A percentile compares a stretch with the other conserved stretches of the same genome.
Conservation (phyloP, 768 basidiomycete genomes). For the Solioccasus polychromus region DNA sequence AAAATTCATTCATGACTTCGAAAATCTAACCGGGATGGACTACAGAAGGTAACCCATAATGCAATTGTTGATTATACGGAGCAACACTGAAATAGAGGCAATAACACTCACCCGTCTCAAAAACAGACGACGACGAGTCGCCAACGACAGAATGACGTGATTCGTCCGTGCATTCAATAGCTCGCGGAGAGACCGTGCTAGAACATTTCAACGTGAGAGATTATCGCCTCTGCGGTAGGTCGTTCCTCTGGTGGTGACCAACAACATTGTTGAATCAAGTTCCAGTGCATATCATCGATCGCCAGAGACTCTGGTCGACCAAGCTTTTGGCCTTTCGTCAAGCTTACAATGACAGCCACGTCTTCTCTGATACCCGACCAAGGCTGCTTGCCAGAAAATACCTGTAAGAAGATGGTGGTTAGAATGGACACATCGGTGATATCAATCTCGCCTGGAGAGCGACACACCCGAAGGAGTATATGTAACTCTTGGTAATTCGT, state of each 20-base stretch:
- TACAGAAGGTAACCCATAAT: no score
- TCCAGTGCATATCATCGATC: not conserved
- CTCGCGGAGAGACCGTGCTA: no score
- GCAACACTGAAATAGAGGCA: no score
- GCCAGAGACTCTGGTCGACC: not conserved
- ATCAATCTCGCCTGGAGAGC: conserved; percentile 16
- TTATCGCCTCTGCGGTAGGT: not conserved
- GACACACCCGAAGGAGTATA: conserved; percentile 28
- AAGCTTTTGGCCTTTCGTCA: not conserved
- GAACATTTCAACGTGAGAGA: no score
- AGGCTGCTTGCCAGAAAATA: not conserved
- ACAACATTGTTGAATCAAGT: not conserved
- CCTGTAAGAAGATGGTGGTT: not conserved
- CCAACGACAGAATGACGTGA: no score
- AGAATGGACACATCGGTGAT: not conserved
- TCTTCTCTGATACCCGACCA: not conserved
- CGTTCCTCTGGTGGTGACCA: not conserved
- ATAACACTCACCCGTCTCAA: no score
- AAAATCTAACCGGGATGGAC: no score
- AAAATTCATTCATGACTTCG: no score
- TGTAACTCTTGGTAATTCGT: conserved; percentile 11
- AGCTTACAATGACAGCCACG: not conserved
- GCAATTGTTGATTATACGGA: no score
- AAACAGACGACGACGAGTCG: no score
- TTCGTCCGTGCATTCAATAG: no score